A percentile compares a stretch with the other conserved stretches of the same genome.
Conservation (phyloP, 2,329 filamentous ascomycete genomes). For the Cercospora nicotianae region DNA sequence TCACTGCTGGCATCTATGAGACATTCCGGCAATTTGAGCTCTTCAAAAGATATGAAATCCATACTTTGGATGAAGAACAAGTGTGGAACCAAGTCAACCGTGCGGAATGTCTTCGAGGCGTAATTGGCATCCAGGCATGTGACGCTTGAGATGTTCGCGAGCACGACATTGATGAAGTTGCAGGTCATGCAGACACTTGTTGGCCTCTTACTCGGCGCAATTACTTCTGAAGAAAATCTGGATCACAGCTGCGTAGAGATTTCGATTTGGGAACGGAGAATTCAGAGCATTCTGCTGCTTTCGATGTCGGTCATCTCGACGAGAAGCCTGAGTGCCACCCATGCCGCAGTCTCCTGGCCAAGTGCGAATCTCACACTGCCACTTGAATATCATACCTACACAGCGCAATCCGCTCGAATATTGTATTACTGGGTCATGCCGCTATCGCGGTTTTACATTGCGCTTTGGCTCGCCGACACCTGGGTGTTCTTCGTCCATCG, state of each 20-base stretch:
- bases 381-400: background rate
- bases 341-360: background rate
- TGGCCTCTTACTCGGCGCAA: background rate
- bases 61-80: background rate
- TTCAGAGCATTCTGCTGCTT: background rate
- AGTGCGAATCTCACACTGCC: background rate
- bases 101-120: background rate
- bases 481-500: background rate
- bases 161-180: background rate
- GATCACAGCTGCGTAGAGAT: background rate
- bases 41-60: background rate
- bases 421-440: background rate
- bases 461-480: background rate
- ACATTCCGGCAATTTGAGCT: background rate
- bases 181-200: background rate
- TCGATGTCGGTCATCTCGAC: background rate
- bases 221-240: background rate
- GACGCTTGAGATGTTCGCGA: background rate
- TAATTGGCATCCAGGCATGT: background rate
- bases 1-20: background rate
- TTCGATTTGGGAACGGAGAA: background rate
- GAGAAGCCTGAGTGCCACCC: background rate
- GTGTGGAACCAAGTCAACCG: background rate
- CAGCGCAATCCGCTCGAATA: background rate
- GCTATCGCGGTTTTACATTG: background rate